Base-by-base conservation (phyloP, 352 stramenopile genomes). In the Saprolegnia parasitica region DNA sequence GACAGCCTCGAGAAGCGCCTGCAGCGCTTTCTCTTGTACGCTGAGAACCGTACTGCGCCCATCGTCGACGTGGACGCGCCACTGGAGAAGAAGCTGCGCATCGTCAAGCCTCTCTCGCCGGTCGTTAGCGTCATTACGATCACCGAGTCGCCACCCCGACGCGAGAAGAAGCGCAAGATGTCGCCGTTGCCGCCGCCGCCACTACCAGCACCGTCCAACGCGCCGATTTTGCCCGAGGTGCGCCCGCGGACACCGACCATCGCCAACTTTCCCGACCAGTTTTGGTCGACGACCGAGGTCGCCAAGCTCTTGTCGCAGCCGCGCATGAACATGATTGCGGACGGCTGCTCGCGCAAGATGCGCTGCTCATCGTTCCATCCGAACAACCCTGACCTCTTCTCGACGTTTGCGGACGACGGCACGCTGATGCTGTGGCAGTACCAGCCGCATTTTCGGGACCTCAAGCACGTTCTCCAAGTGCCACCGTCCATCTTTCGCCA, bases 371-470 rank as follows among this genome's bases (percentile, higher is more conserved):
- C 79, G 35, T 91, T 95, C 61, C 92, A 95, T 56, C 81, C 87
- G 46, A 82, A 80, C 20, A 77, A 87, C 68, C 77, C 79, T 10
- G 78, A 91, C 70, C 78, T 86, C 58, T 90, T 95, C 49, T 84
- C 84, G 5, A 90, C 84, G 16, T 85, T 79, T 40, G 84, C 85
- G 11, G 87, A 95, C 73, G 85, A 93, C 54, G 87, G 87, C 47
- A 86, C 81, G 0, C 62, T 95, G 20, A 88, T 88, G 11, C 57
- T 95, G 50, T 95, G 87, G 87, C 87, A 78, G 47, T 95, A 93
- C 71, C 67, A 82, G 40, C 76, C 79, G 13, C 71, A 84, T 26
- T 79, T 76, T 1, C 83, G 91, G 73, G 74, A 86, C 13, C 73
- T 95, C 40, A 56, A 74, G 16, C 87, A 86, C 67, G 73, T 93